Evolutionary conservation across 805 yeast species (phyloP).

Genomic region (Saccharomycopsis javanensis): DNA sequence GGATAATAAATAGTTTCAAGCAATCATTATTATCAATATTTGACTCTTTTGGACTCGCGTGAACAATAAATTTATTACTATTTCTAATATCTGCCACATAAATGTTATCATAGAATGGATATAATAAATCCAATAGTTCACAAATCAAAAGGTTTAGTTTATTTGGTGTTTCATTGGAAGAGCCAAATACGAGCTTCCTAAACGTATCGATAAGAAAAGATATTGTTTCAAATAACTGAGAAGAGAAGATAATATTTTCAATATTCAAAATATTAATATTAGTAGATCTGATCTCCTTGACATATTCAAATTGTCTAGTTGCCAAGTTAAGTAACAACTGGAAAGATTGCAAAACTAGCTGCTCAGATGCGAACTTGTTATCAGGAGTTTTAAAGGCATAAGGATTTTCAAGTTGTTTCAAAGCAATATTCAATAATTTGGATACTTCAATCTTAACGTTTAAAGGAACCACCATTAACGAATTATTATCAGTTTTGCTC

Average conservation of each 20-base stretch:
- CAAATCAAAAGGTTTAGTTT: slow-evolving; percentile 2
- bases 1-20: slow-evolving; percentile 25
- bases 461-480: slow-evolving; percentile 23
- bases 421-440: slow-evolving; percentile 42
- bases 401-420: slow-evolving; percentile 43
- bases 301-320: slow-evolving; percentile 9
- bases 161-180: background rate
- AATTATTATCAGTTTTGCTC: slow-evolving; percentile 22
- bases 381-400: slow-evolving; percentile 33
- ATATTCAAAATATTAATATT: slow-evolving; percentile 11
- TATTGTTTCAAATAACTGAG: slow-evolving; percentile 25
- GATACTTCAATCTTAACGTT: slow-evolving; percentile 39
- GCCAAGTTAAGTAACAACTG: slow-evolving; percentile 6
- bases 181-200: slow-evolving; percentile 11
- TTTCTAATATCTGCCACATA: slow-evolving; percentile 1
- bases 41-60: background rate
- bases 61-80: slow-evolving; percentile 8
- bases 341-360: slow-evolving; percentile 2
- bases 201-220: slow-evolving; percentile 23
- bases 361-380: slow-evolving; percentile 24
- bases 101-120: slow-evolving; percentile 10
- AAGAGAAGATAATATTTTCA: slow-evolving; percentile 22
- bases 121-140: slow-evolving; percentile 6
- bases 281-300: slow-evolving; percentile 20
- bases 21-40: slow-evolving; percentile 8